These are phyloP conservation scores for Raphanus raphanistrum DNA, from an alignment of 345 rosid genomes.

Conservation along the genomic window DNA sequence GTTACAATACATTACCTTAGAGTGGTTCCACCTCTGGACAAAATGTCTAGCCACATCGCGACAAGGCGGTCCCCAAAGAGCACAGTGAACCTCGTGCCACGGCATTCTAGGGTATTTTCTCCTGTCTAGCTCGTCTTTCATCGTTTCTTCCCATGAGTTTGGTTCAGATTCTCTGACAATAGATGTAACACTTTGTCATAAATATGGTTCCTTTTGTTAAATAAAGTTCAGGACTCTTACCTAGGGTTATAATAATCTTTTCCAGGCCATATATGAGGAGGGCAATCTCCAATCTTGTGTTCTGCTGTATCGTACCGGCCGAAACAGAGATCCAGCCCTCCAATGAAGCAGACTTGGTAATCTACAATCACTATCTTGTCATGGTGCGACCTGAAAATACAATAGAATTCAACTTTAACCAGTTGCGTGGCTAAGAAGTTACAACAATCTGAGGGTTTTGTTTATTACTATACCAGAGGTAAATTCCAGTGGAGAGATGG, in stretches of 20 bases:
- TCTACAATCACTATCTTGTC: conserved; percentile 90
- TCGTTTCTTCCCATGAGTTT: conserved; percentile 92
- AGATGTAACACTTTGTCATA: conserved; percentile 1
- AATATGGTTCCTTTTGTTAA: neutral
- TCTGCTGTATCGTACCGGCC: conserved; percentile 82
- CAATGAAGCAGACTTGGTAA: conserved; percentile 77
- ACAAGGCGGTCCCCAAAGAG: conserved; percentile 96
- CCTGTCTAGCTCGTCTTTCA: conserved; percentile 77
- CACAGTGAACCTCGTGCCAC: conserved; percentile 96
- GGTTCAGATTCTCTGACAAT: conserved; percentile 86
- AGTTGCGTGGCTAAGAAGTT: conserved; percentile 15
- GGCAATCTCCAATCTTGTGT: conserved; percentile 74
- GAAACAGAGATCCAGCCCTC: conserved; percentile 91
- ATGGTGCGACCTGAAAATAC: conserved; percentile 81
- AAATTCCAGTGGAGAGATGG: conserved; percentile 75
- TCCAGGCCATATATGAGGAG: conserved; percentile 80
- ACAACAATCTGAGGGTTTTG: neutral
- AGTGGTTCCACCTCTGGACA: conserved; percentile 97
- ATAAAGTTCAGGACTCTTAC: conserved; percentile 32
- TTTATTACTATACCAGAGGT: conserved; percentile 58
- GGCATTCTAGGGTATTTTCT: conserved; percentile 90
- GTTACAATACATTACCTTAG: conserved; percentile 54
- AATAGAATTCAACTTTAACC: neutral
- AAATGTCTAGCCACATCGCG: conserved; percentile 91
- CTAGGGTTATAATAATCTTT: conserved; percentile 96